Evolutionary conservation across 345 rosid genomes (phyloP), one percentile per base, ranked within the genome.

Genomic region (Limnanthes douglasii): DNA sequence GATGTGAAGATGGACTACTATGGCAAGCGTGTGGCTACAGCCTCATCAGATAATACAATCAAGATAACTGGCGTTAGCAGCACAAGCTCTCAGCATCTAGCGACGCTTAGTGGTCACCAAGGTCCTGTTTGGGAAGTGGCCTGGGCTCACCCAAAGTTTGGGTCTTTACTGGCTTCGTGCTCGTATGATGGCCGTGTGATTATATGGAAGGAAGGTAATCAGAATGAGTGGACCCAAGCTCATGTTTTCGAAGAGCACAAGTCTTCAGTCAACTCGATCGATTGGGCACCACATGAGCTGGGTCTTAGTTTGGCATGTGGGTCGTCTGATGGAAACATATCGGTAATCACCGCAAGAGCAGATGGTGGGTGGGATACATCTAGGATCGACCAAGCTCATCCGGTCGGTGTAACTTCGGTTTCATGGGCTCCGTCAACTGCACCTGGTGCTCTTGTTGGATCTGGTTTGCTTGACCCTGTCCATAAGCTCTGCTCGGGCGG

Each of bases 401-500:
- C 52, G 1, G 35, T 37, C 10, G 52, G 52, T 19, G 43, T 46
- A 7, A 46, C 43, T 8, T 25, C 35, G 12, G 43, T 46, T 35
- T 37, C 52, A 3, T 46, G 52, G 52, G 52, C 52, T 6, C 43
- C 43, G 10, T 35, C 52, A 8, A 46, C 5, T 6, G 35, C 43
- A 26, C 43, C 52, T 3, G 43, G 52, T 17, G 52, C 43, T 18
- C 43, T 46, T 19, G 43, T 46, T 21, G 52, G 52, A 11, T 35
- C 52, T 36, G 52, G 52, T 12, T 21, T 46, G 51, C 33, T 35
- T 5, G 42, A 46, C 51, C 41, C 51, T 26, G 51, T 46, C 9
- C 51, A 46, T 16, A 46, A 46, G 17, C 51, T 46, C n/a, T 35
- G 41, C 41, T 46, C 51, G 7, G 51, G 51, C 19, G 51, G 42